Percentiles rank a stretch among this genome's conserved stretches.
Evolutionary conservation across 2,329 filamentous ascomycete species (phyloP).

Genomic region (Diplodia scrobiculata): DNA sequence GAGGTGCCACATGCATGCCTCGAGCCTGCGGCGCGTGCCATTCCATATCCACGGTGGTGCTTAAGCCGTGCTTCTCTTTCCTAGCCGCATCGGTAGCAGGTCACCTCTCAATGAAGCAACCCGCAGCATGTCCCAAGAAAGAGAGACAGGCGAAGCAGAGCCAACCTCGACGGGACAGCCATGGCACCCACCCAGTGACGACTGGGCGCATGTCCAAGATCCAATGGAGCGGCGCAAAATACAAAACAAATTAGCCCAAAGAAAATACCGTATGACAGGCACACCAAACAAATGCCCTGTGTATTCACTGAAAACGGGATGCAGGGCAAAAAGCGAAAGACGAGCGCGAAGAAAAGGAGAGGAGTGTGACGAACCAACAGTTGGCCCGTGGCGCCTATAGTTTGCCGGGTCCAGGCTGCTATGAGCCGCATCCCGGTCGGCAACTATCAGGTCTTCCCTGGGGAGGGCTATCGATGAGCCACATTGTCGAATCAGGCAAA

Average conservation of each 20-base stretch:
- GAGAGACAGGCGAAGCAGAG: background rate
- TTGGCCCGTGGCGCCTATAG: slow-evolving; percentile 67
- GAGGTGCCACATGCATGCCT: background rate
- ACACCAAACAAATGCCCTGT: background rate
- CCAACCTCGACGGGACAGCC: background rate
- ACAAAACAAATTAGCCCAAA: slow-evolving; percentile 74
- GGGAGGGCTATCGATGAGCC: slow-evolving; percentile 67
- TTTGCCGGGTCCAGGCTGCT: slow-evolving; percentile 60
- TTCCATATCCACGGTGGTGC: background rate
- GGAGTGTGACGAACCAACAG: slow-evolving; percentile 64
- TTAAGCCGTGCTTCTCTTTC: background rate
- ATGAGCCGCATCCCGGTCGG: slow-evolving; percentile 49
- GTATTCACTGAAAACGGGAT: background rate
- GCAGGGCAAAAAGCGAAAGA: slow-evolving; percentile 70
- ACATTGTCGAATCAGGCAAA: slow-evolving; percentile 52
- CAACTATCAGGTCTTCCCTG: slow-evolving; percentile 68
- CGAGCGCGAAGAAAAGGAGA: slow-evolving; percentile 65
- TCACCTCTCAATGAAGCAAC: slow-evolving; percentile 12
- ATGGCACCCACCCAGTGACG: slow-evolving; percentile 13
- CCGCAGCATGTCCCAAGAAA: slow-evolving; percentile 9
- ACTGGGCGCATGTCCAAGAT: slow-evolving; percentile 68
- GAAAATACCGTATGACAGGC: slow-evolving; percentile 68
- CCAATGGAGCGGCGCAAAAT: slow-evolving; percentile 72
- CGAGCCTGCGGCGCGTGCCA: background rate
- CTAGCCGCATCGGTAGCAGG: background rate